phyloP scores from a whole-genome alignment of 176 grass and related monocot genomes.

The Hordeum vulgare region MorexV3_pseudomolecules_assembly NC_058519.1:22030129-22030628 shows the following conservation, averaged over 20 bases:
- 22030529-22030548: neutral
- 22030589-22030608: neutral
- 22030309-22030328: constrained; percentile 15
- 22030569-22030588: neutral
- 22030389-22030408: neutral
- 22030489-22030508: neutral
- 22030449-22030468: neutral
- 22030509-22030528: neutral
- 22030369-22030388: neutral
- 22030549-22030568: neutral
- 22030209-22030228: neutral
- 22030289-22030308: neutral
- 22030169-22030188: neutral
- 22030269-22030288: neutral
- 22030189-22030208: neutral
- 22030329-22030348: neutral
- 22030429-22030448: neutral
- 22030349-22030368: neutral
- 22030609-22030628: neutral
- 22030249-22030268: neutral
- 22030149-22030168: neutral
- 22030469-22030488: neutral
- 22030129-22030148: neutral
- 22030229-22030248: neutral
- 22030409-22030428: neutral